These are phyloP conservation scores for Histomonas meleagridis DNA, from an alignment of 208 protist genomes.

Conservation along the genomic window DNA sequence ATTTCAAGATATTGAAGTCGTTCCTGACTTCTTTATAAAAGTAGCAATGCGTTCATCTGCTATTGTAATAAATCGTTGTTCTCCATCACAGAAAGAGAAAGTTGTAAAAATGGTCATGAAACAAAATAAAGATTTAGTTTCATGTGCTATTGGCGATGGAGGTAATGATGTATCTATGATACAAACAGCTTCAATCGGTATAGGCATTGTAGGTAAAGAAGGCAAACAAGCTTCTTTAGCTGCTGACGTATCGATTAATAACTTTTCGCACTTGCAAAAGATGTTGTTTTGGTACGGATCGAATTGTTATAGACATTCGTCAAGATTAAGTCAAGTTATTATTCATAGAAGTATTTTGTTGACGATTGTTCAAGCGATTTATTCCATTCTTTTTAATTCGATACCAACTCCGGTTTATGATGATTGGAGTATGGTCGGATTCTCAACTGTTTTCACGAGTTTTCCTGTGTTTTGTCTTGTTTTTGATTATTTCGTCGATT, in stretches of 20 bases:
- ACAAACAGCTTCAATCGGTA: constrained; percentile 70
- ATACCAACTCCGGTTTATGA: constrained; percentile 85
- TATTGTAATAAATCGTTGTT: constrained; percentile 81
- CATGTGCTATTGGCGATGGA: constrained; percentile 82
- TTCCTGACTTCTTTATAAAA: constrained; percentile 46
- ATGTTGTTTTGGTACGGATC: constrained; percentile 66
- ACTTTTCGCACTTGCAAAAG: constrained; percentile 52
- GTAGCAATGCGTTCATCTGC: constrained; percentile 60
- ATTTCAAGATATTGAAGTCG: neutral
- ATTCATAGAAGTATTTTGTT: constrained; percentile 95
- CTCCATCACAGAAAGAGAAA: constrained; percentile 88
- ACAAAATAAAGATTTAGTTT: constrained; percentile 45
- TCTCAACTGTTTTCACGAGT: constrained; percentile 89
- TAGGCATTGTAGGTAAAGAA: constrained; percentile 90
- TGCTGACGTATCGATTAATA: constrained; percentile 86
- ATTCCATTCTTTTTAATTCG: constrained; percentile 86
- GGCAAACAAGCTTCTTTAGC: constrained; percentile 89
- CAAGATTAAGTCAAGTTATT: constrained; percentile 70
- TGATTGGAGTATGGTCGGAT: constrained; percentile 76
- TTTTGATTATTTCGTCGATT: constrained; percentile 80
- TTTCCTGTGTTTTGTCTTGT: constrained; percentile 87
- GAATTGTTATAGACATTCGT: constrained; percentile 57
- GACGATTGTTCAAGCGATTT: constrained; percentile 79
- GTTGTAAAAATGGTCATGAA: constrained; percentile 70
- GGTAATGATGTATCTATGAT: constrained; percentile 94